Evolutionary conservation across 345 rosid species (phyloP), one percentile per base, ranked within the genome.

Genomic region (Gossypium raimondii): DNA sequence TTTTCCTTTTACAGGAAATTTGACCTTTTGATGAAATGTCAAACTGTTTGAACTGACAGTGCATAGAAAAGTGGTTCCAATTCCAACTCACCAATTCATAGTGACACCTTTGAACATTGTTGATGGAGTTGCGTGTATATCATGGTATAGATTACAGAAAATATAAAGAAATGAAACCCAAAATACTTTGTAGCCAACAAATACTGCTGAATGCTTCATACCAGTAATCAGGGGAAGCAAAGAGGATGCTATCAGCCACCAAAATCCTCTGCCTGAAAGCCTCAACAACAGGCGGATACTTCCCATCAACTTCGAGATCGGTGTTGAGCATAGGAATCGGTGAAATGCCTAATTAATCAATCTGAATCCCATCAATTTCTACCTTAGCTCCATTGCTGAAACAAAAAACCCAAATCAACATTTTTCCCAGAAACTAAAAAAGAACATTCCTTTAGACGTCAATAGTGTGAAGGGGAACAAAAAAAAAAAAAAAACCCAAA

Each of bases 291-390:
- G 63, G 55, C 12, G 72, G 72, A 41, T 20, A 75, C 44, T 65
- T 75, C 14, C 77, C 77, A 12, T 66, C 65, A 14, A 53, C 64
- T n/a, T 75, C 77, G 3, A 75, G 72, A 43, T 75, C 97, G 0
- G 96, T 88, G 72, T 90, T 87, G 64, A 90, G 75, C 79, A 92
- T 85, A 25, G 94, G 94, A 57, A 92, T 79, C 3, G 86, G 79
- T 56, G 90, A 85, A 6, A 90, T 87, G 62, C 89, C 92, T 0
- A 86, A n/a, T 57, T 79, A 80, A 81, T 89, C 89, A 8, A 90
- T 82, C 70, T 87, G 74, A 76, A 90, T 63, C 13, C 91, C 91
- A 10, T 50, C 76, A 16, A 84, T 77, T 1, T 87, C 80, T 9
- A 81, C 85, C 65, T 81, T 70, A 89, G 34, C 66, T 86, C 81